Conservation (phyloP, 1,139 yeast species). For the Blastobotrys indianensis region DNA sequence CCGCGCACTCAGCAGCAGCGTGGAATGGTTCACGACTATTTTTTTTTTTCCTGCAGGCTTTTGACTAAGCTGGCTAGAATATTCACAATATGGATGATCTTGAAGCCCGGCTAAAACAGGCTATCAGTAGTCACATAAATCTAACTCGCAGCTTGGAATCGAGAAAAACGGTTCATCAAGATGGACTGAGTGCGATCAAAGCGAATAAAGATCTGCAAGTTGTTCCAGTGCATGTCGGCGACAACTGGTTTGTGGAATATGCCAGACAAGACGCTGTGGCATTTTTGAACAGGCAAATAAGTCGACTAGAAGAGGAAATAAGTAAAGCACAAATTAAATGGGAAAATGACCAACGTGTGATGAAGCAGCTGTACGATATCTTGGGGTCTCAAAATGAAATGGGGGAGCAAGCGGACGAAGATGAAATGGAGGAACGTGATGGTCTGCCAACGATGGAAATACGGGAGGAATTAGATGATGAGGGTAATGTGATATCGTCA, state of each 20-base stretch:
- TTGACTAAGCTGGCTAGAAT: neutral
- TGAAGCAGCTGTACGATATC: too few species aligned
- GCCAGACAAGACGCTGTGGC: slow-evolving; percentile 40
- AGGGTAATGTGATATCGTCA: slow-evolving; percentile 52
- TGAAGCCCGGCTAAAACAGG: slow-evolving; percentile 8
- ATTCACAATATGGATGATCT: slow-evolving; percentile 7
- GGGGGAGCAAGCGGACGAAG: slow-evolving; percentile 73
- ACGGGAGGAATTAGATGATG: slow-evolving; percentile 76
- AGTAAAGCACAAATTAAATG: slow-evolving; percentile 6
- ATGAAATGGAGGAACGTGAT: slow-evolving; percentile 28
- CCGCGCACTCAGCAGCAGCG: too few species aligned
- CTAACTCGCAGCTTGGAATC: slow-evolving; percentile 1
- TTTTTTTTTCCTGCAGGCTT: slow-evolving; percentile 1
- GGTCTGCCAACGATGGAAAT: slow-evolving; percentile 56
- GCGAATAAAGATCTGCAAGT: too few species aligned
- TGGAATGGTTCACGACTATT: neutral
- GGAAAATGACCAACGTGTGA: too few species aligned
- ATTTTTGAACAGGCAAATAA: slow-evolving; percentile 41
- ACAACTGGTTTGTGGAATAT: slow-evolving; percentile 54
- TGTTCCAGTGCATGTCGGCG: slow-evolving; percentile 39
- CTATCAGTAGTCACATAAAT: neutral
- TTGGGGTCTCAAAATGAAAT: slow-evolving; percentile 34
- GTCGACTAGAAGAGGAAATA: slow-evolving; percentile 37
- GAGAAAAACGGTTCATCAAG: slow-evolving; percentile 3
- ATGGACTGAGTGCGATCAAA: neutral